Evolutionary conservation across 1,284 basidiomycete species (phyloP), one percentile per base, ranked within the genome.

Genomic region (Cryptococcus floricola): DNA sequence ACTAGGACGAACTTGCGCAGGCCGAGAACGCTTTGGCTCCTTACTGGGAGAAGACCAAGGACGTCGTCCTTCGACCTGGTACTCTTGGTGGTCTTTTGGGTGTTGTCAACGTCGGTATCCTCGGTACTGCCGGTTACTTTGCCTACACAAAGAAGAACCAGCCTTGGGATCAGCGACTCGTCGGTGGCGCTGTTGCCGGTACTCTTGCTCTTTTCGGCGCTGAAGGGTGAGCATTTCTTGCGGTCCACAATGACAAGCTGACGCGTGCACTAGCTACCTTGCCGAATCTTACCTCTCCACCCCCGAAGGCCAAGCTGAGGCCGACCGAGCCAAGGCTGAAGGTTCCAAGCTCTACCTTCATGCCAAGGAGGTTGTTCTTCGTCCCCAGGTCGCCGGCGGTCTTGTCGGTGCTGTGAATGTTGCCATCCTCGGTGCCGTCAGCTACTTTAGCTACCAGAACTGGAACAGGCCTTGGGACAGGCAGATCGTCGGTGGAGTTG

Each of bases 401-500:
- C 69, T 89, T 8, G 72, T 87, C 52, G 87, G 87, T 52, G 62
- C 84, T 41, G 85, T 87, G 58, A 91, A 91, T 70, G 73, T 86
- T 4, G 85, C 81, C 13, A 73, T 91, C 18, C 67, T 91, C 27
- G 85, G 86, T 10, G 77, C 83, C 3, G 77, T 89, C 31, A 85
- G 86, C 2, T 91, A 86, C 74, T 77, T 84, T 57, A 81, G 83
- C 0, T 89, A 88, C 77, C 70, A 76, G 53, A 81, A 89, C 74
- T 90, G 89, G 87, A 69, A 80, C 75, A 74, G 77, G 56, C 83
- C 83, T 13, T 91, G 89, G 89, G 87, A 91, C 73, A 79, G 82
- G 60, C 81, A 85, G 18, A 73, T 81, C 10, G 82, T 91, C 7
- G 84, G 84, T 23, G 82, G 83, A 8, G 78, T 87, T 28, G 80